Conservation (phyloP, 148 eudicot species). For the Diospyros kaki region DNA sequence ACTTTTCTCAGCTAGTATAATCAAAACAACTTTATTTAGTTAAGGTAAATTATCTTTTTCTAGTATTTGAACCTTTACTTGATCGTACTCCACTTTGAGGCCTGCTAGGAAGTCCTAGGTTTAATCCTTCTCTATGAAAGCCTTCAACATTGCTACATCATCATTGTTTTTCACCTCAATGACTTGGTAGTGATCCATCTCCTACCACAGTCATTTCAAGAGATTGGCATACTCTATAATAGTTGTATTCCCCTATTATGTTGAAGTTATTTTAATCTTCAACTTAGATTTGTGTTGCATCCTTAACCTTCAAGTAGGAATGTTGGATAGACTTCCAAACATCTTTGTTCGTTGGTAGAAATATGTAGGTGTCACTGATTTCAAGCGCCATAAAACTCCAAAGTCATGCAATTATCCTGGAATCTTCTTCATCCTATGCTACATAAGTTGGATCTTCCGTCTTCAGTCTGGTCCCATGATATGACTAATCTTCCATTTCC, state of each 20-base stretch:
- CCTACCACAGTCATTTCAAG: background rate
- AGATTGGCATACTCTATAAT: background rate
- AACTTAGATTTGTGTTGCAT: background rate
- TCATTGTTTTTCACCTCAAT: background rate
- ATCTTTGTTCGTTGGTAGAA: background rate
- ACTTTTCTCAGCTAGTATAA: background rate
- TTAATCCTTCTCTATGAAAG: background rate
- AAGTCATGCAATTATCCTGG: background rate
- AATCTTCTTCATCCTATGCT: background rate
- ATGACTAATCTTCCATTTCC: background rate
- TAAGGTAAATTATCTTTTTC: background rate
- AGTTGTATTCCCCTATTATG: background rate
- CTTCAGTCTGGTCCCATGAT: background rate
- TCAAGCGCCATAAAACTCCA: background rate
- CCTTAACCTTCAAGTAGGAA: background rate
- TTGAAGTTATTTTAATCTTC: background rate
- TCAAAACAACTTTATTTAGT: background rate
- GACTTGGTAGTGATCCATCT: background rate
- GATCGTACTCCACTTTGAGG: background rate
- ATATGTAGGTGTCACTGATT: background rate
- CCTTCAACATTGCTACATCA: background rate
- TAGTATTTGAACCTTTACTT: conserved; percentile 1
- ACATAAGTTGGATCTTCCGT: background rate
- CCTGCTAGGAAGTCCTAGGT: background rate
- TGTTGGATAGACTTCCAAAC: background rate